Evolutionary conservation across 2,329 filamentous ascomycete genomes (phyloP), one percentile per base, ranked within the genome.

Genomic region (Penicillium sp.): DNA sequence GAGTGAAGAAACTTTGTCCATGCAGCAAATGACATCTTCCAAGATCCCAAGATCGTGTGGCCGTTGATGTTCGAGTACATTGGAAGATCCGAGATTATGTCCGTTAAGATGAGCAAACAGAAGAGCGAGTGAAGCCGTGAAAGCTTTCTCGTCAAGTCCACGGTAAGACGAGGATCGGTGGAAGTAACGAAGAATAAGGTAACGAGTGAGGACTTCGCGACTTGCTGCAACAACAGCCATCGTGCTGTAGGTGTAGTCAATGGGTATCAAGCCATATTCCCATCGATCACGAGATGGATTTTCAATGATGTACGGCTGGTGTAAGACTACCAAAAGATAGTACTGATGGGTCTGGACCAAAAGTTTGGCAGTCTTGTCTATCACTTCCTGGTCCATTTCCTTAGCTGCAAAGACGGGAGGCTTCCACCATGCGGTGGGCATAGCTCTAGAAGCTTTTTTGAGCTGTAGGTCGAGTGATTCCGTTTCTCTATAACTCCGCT

Each of bases 291-390:
- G 10, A 11, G 16, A 11, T 21, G 49, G 27, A n/a, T n/a, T 32
- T 14, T 34, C 39, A 6, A 62, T 43, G 16, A 61, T n/a, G 43
- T 64, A 63, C 22, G 64, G 63, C 34, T 64, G 63, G 29, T 65
- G 62, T 2, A 62, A 48, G 21, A 64, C 49, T 5, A 62, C 49
- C 18, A 62, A 40, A 44, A 66, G 43, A 42, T 65, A 67, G 29
- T 64, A 54, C 18, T 67, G 63, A 39, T 66, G 63, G 42, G 62
- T 57, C 31, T 66, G 64, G 11, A 54, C 21, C 11, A 56, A 45
- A 18, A 66, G 34, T n/a, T 48, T 62, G 7, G 31, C 47, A 1
- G 60, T 59, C n/a, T 27, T 56, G 43, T 60, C 53, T 27, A 49
- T 46, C n/a, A 51, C 32, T 24, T 57, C 49, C 9, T 13, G 24